Evolutionary conservation across 2,329 filamentous ascomycete genomes (phyloP).

Genomic region (Didymosphaeria variabile): DNA sequence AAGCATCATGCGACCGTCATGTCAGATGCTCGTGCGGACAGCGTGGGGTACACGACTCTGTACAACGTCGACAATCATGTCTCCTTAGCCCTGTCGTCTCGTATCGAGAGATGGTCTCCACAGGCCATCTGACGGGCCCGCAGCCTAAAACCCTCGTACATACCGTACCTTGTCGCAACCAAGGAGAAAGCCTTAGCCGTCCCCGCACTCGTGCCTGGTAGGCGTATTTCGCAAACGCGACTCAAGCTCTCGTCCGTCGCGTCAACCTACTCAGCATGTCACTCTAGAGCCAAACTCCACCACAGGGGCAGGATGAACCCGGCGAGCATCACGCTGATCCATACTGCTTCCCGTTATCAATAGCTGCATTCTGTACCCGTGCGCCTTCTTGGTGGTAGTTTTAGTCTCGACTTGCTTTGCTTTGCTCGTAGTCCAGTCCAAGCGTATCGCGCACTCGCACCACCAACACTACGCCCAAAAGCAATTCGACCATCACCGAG

Average conservation of each 20-base stretch:
- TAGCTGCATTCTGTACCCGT: slow-evolving; percentile 17
- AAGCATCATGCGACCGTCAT: slow-evolving; percentile 14
- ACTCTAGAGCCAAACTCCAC: neutral
- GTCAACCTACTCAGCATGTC: slow-evolving; percentile 7
- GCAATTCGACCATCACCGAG: neutral
- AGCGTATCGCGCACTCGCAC: neutral
- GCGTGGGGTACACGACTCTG: slow-evolving; percentile 19
- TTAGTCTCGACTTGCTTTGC: neutral
- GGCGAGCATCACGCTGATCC: slow-evolving; percentile 26
- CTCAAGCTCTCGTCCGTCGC: slow-evolving; percentile 10
- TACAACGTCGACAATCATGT: slow-evolving; percentile 4
- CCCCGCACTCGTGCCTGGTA: slow-evolving; percentile 17
- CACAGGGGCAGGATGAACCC: slow-evolving; percentile 16
- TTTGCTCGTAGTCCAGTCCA: slow-evolving; percentile 1
- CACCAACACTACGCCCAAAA: slow-evolving; percentile 5
- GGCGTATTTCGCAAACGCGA: slow-evolving; percentile 13
- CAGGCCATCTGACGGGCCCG: slow-evolving; percentile 8
- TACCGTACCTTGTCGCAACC: slow-evolving; percentile 5
- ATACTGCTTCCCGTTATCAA: slow-evolving; percentile 27
- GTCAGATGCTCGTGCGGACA: slow-evolving; percentile 16
- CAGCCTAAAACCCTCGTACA: slow-evolving; percentile 3
- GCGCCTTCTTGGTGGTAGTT: neutral
- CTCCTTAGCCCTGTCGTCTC: neutral
- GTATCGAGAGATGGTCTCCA: slow-evolving; percentile 1
- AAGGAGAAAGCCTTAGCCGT: slow-evolving; percentile 22